A percentile compares a stretch with the other conserved stretches of the same genome.
Evolutionary conservation across 1,284 basidiomycete species (phyloP).

Genomic region (Farysia itapuensis): DNA sequence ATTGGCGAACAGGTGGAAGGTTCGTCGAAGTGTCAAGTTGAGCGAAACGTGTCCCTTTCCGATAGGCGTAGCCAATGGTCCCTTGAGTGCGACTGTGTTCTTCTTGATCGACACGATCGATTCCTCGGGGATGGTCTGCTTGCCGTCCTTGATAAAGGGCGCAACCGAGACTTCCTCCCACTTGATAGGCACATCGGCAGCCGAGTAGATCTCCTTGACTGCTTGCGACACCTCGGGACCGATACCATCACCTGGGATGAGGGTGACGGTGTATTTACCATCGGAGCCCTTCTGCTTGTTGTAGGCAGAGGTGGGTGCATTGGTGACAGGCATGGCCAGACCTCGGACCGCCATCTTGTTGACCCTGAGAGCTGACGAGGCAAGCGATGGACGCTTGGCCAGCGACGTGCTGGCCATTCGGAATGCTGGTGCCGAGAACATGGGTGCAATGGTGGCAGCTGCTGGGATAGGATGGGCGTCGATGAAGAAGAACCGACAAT

Average conservation of each 20-base stretch:
- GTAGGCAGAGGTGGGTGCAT: constrained; percentile 54
- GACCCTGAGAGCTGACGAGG: constrained; percentile 35
- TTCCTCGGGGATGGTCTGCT: constrained; percentile 91
- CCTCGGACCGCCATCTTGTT: constrained; percentile 33
- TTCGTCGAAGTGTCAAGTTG: constrained; percentile 93
- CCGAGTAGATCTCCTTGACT: constrained; percentile 88
- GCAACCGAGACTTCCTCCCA: constrained; percentile 99
- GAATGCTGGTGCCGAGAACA: constrained; percentile 34
- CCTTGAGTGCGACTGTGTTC: constrained; percentile 98
- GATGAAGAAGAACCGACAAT: not conserved
- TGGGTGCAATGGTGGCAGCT: too few relatives aligned
- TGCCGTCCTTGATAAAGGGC: constrained; percentile 82
- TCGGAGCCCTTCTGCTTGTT: constrained; percentile 55
- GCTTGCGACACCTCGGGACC: constrained; percentile 97
- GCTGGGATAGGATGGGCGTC: constrained; percentile 2
- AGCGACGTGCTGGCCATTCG: constrained; percentile 34
- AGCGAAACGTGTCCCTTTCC: constrained; percentile 98
- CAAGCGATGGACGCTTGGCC: constrained; percentile 38
- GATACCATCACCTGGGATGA: constrained; percentile 91
- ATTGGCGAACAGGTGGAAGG: constrained; percentile 98
- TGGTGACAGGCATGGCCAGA: constrained; percentile 47
- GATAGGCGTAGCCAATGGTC: constrained; percentile 69
- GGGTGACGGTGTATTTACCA: constrained; percentile 90
- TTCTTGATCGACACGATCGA: constrained; percentile 91
- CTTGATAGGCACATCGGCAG: constrained; percentile 66